phyloP scores from a whole-genome alignment of 2,329 filamentous ascomycete genomes.

The Venturia nashicola region DNA sequence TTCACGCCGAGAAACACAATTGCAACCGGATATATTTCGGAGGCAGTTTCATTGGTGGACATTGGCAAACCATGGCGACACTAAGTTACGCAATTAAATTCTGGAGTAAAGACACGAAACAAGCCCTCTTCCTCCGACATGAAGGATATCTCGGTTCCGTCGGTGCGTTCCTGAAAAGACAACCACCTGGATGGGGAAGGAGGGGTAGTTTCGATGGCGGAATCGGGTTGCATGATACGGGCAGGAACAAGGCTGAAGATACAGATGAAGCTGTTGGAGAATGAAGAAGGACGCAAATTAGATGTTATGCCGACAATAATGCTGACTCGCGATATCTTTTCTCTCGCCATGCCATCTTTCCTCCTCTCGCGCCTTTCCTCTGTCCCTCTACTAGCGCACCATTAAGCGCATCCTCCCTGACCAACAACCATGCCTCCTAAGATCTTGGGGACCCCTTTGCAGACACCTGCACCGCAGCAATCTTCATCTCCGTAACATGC shows the following conservation, averaged over 20 bases:
- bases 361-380: too few species aligned
- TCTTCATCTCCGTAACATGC: too few species aligned
- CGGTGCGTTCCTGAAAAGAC: conserved; percentile 83
- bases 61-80: conserved; percentile 96
- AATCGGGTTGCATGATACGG: neutral
- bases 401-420: too few species aligned
- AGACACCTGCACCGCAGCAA: too few species aligned
- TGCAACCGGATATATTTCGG: conserved; percentile 94
- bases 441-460: too few species aligned
- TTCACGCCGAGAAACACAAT: conserved; percentile 92
- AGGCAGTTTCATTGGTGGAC: conserved; percentile 89
- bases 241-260: neutral
- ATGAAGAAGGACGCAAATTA: too few species aligned
- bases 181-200: conserved; percentile 83
- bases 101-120: conserved; percentile 87
- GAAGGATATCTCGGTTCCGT: conserved; percentile 93
- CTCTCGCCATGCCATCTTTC: too few species aligned
- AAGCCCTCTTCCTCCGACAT: conserved; percentile 90
- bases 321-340: too few species aligned
- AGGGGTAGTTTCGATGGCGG: conserved; percentile 56
- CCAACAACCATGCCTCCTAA: too few species aligned
- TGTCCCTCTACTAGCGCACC: too few species aligned
- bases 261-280: neutral
- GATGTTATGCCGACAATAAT: too few species aligned
- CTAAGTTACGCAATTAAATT: conserved; percentile 94